Evolutionary conservation across 202 grass and related monocot species (phyloP).

Genomic region (Saccharum hybrid): DNA sequence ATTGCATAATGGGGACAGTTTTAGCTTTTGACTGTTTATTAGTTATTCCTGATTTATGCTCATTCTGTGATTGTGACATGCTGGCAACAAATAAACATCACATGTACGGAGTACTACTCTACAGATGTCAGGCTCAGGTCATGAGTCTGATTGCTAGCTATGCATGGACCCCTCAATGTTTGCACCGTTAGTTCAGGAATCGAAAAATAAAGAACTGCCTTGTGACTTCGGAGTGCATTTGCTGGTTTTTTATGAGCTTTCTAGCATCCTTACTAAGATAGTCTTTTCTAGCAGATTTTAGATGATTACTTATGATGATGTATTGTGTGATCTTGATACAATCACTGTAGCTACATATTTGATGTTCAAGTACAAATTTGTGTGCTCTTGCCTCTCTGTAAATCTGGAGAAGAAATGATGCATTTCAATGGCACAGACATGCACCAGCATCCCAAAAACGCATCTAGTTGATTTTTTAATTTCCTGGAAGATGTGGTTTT

Average conservation of each 20-base stretch:
- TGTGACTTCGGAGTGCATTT: not conserved
- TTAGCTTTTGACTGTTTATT: constrained; percentile 35
- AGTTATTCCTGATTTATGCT: constrained; percentile 15
- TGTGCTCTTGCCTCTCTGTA: not conserved
- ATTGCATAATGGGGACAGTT: constrained; percentile 38
- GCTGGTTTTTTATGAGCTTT: not conserved
- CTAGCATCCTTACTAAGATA: constrained; percentile 16
- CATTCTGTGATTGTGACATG: constrained; percentile 42
- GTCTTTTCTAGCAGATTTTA: not conserved
- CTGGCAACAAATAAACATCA: constrained; percentile 10
- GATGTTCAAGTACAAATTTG: not conserved
- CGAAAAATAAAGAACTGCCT: constrained; percentile 5
- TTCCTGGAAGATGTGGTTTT: not conserved
- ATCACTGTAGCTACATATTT: not conserved
- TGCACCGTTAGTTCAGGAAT: constrained; percentile 17
- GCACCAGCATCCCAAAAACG: not conserved
- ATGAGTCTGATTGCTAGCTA: not conserved
- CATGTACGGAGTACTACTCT: not conserved
- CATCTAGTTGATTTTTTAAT: not conserved
- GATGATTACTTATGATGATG: not conserved
- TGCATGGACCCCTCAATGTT: constrained; percentile 29
- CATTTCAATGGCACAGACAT: not conserved
- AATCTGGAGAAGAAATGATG: not conserved
- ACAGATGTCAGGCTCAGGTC: not conserved
- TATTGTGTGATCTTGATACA: constrained; percentile 4